These are phyloP conservation scores for Boletellus deceptivus DNA, from an alignment of 1,284 basidiomycete species.

Conservation along the genomic window DNA sequence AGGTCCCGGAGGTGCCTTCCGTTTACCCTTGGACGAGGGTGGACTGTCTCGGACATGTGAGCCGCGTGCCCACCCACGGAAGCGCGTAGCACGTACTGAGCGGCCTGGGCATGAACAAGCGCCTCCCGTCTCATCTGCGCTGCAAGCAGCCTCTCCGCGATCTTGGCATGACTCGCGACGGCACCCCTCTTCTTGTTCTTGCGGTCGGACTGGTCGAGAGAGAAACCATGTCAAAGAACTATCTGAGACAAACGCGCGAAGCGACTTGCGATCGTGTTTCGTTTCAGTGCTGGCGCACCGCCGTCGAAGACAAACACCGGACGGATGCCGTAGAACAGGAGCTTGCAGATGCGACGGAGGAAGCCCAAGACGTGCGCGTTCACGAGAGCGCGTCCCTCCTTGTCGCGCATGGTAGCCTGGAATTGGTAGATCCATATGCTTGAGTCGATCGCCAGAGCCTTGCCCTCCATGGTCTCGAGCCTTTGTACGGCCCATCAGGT, in stretches of 20 bases:
- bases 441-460: conserved; percentile 93
- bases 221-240: conserved; percentile 2
- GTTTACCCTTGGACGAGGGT: conserved; percentile 40
- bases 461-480: conserved; percentile 89
- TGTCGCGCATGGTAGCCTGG: conserved; percentile 98
- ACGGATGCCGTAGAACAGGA: conserved; percentile 95
- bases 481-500: conserved; percentile 40
- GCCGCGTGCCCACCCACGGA: neutral
- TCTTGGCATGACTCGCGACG: conserved; percentile 75
- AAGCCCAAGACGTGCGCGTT: conserved; percentile 98
- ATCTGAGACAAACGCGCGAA: neutral
- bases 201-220: conserved; percentile 63
- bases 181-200: conserved; percentile 88
- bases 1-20: conserved; percentile 40
- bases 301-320: conserved; percentile 98
- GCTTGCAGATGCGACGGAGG: conserved; percentile 87
- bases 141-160: conserved; percentile 90
- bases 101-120: conserved; percentile 64
- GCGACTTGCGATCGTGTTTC: conserved; percentile 75
- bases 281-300: conserved; percentile 86
- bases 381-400: conserved; percentile 85
- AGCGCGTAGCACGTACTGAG: conserved; percentile 32
- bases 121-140: conserved; percentile 94
- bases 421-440: conserved; percentile 99
- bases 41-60: conserved; percentile 17